A percentile compares a stretch with the other conserved stretches of the same genome.
These are phyloP conservation scores for Earliella scabrosa DNA, from an alignment of 1,284 basidiomycete species.

Conservation along the genomic window DNA sequence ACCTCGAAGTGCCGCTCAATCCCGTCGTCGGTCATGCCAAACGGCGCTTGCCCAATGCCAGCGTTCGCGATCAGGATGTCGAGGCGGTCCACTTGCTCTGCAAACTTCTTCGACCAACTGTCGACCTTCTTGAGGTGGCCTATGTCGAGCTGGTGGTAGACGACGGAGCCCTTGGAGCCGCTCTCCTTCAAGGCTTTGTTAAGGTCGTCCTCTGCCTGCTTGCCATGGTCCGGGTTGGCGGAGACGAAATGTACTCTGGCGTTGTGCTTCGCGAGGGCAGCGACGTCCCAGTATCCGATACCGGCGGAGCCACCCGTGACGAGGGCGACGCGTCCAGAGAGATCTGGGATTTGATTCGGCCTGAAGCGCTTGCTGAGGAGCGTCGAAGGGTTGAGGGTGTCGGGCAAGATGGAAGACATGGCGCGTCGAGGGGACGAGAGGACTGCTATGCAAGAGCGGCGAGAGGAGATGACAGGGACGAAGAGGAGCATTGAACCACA, in stretches of 20 bases:
- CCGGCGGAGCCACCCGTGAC: conserved; percentile 35
- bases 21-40: conserved; percentile 34
- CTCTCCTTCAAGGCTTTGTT: conserved; percentile 69
- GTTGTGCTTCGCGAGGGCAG: conserved; percentile 29
- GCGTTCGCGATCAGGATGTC: conserved; percentile 38
- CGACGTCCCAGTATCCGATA: conserved; percentile 35
- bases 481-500: too few relatives aligned
- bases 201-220: conserved; percentile 37
- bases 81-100: conserved; percentile 28
- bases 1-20: conserved; percentile 36
- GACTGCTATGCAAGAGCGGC: neutral
- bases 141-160: conserved; percentile 33
- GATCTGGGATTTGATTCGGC: conserved; percentile 29
- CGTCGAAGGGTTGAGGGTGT: conserved; percentile 25
- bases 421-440: neutral
- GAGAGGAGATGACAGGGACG: too few relatives aligned
- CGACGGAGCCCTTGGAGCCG: conserved; percentile 49
- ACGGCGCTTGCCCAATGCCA: conserved; percentile 35
- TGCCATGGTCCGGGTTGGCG: conserved; percentile 30
- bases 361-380: conserved; percentile 27
- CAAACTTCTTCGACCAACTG: conserved; percentile 29
- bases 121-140: conserved; percentile 32
- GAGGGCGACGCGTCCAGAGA: conserved; percentile 34
- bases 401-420: conserved; percentile 22
- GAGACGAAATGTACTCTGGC: conserved; percentile 34